These are phyloP conservation scores for Haematococcus lacustris DNA, from an alignment of 139 green algal species.

Conservation along the genomic window DNA sequence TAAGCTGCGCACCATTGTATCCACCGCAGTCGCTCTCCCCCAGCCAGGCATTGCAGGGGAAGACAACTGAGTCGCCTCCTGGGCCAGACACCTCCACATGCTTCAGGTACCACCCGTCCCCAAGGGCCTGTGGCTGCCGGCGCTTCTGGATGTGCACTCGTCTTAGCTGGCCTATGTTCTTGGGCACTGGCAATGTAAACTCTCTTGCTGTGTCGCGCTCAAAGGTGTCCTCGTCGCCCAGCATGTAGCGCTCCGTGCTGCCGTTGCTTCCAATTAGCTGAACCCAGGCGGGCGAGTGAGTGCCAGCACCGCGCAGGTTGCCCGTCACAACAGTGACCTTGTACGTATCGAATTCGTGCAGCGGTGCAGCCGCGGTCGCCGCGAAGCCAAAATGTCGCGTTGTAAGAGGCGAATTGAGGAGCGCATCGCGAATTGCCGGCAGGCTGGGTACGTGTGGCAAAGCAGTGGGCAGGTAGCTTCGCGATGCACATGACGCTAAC, in stretches of 20 bases:
- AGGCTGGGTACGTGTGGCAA: too few species aligned
- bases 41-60: conserved; percentile 83
- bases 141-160: conserved; percentile 44
- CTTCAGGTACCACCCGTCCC: conserved; percentile 67
- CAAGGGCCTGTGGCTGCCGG: conserved; percentile 21
- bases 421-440: too few species aligned
- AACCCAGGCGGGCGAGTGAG: conserved; percentile 25
- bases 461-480: too few species aligned
- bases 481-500: too few species aligned
- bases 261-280: conserved; percentile 50
- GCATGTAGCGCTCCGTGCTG: conserved; percentile 19
- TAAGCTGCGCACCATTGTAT: conserved; percentile 28
- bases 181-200: conserved; percentile 38
- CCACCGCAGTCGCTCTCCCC: conserved; percentile 61
- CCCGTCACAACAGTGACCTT: conserved; percentile 40
- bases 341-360: neutral
- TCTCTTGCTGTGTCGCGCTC: conserved; percentile 38
- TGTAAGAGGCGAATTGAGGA: too few species aligned
- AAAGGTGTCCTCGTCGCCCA: conserved; percentile 52
- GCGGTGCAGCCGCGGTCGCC: too few species aligned
- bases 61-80: conserved; percentile 40
- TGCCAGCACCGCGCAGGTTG: conserved; percentile 76
- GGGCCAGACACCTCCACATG: conserved; percentile 40
- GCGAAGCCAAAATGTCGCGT: too few species aligned
- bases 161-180: conserved; percentile 40